A percentile compares a stretch with the other conserved stretches of the same genome.
Conservation (phyloP, 306 rosid genomes). For the Prunus salicina region DNA sequence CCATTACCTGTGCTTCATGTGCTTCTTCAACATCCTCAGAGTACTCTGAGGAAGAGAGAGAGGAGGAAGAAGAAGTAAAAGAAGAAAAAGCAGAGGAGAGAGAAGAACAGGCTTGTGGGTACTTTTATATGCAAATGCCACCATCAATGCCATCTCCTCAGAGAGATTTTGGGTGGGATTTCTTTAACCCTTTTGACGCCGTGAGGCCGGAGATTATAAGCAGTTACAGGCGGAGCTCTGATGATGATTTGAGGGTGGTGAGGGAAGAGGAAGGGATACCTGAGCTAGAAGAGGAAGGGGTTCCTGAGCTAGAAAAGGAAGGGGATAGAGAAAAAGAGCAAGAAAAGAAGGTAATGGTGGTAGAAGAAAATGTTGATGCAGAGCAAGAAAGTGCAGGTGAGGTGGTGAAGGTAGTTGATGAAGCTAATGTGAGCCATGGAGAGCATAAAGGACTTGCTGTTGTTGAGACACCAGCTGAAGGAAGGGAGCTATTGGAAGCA, state of each 20-base stretch:
- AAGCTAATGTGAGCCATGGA: conserved; percentile 33
- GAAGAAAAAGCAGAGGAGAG: conserved; percentile 35
- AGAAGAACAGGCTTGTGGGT: conserved; percentile 46
- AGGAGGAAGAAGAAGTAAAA: conserved; percentile 44
- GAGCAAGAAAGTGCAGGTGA: conserved; percentile 44
- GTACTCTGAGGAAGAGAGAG: conserved; percentile 63
- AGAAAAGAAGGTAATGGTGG: conserved; percentile 38
- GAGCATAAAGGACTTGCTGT: conserved; percentile 58
- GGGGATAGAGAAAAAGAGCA: conserved; percentile 43
- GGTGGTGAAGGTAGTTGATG: conserved; percentile 38
- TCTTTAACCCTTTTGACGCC: conserved; percentile 78
- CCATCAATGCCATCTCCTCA: conserved; percentile 75
- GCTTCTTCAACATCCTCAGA: conserved; percentile 53
- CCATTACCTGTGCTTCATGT: conserved; percentile 52
- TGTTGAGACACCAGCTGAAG: conserved; percentile 68
- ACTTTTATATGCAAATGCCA: conserved; percentile 83
- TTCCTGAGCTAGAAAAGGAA: conserved; percentile 89
- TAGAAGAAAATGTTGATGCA: conserved; percentile 39
- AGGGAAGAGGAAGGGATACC: conserved; percentile 99
- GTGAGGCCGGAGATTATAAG: conserved; percentile 61
- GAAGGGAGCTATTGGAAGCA: conserved; percentile 91
- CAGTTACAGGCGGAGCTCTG: conserved; percentile 55
- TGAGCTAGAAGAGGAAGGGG: conserved; percentile 93
- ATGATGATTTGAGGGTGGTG: conserved; percentile 80
- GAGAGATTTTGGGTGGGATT: conserved; percentile 91